A percentile compares a stretch with the other conserved stretches of the same genome.
phyloP scores from a whole-genome alignment of 2,329 filamentous ascomycete genomes.

The Fusarium sp. region DNA sequence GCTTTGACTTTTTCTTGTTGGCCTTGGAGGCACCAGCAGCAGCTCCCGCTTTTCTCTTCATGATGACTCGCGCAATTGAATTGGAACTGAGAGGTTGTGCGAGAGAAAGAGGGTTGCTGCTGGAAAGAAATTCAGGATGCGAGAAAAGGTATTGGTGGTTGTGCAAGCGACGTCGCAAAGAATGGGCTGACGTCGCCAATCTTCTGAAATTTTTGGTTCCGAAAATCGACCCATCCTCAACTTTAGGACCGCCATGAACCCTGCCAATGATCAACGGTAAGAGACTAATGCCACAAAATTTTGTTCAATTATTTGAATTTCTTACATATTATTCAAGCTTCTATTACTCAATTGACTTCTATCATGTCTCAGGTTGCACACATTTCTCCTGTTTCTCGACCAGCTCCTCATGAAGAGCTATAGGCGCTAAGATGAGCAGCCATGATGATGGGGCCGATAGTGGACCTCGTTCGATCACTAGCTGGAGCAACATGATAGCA shows the following conservation, averaged over 20 bases:
- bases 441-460: conserved; percentile 36
- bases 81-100: conserved; percentile 7
- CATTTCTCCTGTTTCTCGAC: not conserved
- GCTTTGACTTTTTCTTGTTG: conserved; percentile 65
- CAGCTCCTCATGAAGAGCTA: conserved; percentile 9
- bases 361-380: conserved; percentile 5
- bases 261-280: not conserved
- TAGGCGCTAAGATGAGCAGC: conserved; percentile 26
- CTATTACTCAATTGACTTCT: not conserved
- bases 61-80: conserved; percentile 46
- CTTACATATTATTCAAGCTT: no score
- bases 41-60: conserved; percentile 71
- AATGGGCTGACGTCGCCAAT: conserved; percentile 47
- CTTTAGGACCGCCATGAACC: conserved; percentile 18
- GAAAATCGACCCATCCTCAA: conserved; percentile 45
- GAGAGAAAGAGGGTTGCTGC: conserved; percentile 1
- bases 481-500: conserved; percentile 16
- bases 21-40: conserved; percentile 56
- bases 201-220: conserved; percentile 39
- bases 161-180: conserved; percentile 32
- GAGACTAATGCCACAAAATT: not conserved
- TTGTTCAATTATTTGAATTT: not conserved
- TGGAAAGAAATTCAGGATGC: conserved; percentile 3
- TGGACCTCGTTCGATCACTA: conserved; percentile 26
- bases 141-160: conserved; percentile 9